These are phyloP conservation scores for Mucuna pruriens DNA, from an alignment of 306 rosid genomes.

Conservation along the genomic window DNA sequence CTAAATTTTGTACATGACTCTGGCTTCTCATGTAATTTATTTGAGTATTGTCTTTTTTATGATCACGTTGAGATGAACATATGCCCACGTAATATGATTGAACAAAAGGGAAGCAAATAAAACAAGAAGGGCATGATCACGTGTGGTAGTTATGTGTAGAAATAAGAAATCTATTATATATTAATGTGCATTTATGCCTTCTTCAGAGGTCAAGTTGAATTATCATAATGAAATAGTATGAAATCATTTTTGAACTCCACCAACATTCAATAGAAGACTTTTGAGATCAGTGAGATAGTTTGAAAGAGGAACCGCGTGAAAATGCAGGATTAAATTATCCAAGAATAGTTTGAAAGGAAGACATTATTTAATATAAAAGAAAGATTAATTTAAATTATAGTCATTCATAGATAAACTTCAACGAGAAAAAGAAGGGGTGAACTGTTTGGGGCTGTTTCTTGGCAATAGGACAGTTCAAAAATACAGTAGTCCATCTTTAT, in stretches of 20 bases:
- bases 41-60: not conserved
- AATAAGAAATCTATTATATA: not conserved
- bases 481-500: not conserved
- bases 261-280: not conserved
- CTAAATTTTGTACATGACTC: slow-evolving; percentile 13
- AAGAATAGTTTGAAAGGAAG: not conserved
- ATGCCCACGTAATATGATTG: not conserved
- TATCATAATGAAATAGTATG: not conserved
- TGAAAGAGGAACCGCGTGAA: not conserved
- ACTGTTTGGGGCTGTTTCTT: not conserved
- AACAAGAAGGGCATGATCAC: not conserved
- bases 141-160: not conserved
- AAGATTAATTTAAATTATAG: not conserved
- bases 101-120: slow-evolving; percentile 9
- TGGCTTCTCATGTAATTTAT: not conserved
- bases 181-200: not conserved
- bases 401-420: not conserved
- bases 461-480: not conserved
- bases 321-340: not conserved
- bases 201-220: not conserved
- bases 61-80: not conserved
- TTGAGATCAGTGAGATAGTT: not conserved
- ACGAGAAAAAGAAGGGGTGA: not conserved
- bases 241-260: not conserved
- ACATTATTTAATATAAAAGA: not conserved